Evolutionary conservation across 371 early-diverging fungal species (phyloP).

Genomic region (Chytridiales sp.): DNA sequence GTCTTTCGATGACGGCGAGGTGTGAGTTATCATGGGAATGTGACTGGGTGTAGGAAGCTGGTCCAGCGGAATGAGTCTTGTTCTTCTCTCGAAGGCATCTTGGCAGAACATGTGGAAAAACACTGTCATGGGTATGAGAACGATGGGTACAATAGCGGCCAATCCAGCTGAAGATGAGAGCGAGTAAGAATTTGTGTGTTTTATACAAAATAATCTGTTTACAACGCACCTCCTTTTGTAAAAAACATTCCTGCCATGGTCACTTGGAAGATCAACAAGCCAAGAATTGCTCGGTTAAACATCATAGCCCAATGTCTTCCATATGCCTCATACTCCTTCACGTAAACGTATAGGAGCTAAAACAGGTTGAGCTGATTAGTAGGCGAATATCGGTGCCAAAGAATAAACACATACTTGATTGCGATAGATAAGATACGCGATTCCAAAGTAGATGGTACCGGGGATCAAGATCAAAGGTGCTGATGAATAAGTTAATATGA

Average conservation of each 20-base stretch:
- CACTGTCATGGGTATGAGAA: constrained; percentile 35
- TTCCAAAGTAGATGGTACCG: constrained; percentile 40
- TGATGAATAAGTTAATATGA: constrained; percentile 1
- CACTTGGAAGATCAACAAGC: constrained; percentile 26
- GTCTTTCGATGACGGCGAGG: too few species aligned
- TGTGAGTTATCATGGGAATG: too few species aligned
- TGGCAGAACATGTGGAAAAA: constrained; percentile 37
- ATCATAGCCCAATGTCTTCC: constrained; percentile 43
- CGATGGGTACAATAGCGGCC: constrained; percentile 27
- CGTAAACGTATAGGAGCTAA: constrained; percentile 44
- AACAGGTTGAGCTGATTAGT: background rate
- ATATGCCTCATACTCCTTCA: constrained; percentile 44
- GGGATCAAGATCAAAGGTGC: constrained; percentile 48
- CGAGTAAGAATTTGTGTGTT: background rate
- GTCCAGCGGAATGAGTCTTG: constrained; percentile 32
- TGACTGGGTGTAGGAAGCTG: too few species aligned
- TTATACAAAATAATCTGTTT: background rate
- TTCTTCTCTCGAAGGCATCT: constrained; percentile 32
- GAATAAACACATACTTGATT: constrained; percentile 33
- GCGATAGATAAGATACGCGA: constrained; percentile 39
- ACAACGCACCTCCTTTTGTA: constrained; percentile 28
- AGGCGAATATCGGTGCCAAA: background rate
- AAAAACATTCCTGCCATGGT: constrained; percentile 37
- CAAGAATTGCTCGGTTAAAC: constrained; percentile 29
- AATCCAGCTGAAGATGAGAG: background rate